Conservation (phyloP, 768 basidiomycete genomes). For the Russula earlei region DNA sequence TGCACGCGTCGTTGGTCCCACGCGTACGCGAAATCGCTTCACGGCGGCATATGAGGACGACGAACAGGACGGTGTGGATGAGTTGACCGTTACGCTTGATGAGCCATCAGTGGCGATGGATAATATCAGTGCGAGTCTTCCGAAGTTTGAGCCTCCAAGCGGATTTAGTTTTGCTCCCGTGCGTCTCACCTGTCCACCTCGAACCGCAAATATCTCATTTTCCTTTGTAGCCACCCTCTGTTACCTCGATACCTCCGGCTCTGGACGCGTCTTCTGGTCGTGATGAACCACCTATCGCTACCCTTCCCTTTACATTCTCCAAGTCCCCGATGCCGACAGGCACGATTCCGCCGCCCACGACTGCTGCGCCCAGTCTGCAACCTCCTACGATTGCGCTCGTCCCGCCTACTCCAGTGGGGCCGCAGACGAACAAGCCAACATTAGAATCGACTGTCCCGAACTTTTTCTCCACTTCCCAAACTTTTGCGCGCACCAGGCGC, state of each 20-base stretch:
- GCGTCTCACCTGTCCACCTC: conserved; percentile 22
- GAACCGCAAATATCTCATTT: not conserved
- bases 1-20: conserved; percentile 30
- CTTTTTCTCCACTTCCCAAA: conserved; percentile 51
- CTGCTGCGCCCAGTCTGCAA: not conserved
- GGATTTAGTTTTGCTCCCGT: conserved; percentile 64
- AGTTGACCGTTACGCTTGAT: conserved; percentile 27
- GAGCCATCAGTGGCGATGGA: conserved; percentile 35
- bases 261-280: conserved; percentile 57
- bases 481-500: conserved; percentile 27
- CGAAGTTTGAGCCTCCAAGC: conserved; percentile 49
- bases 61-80: conserved; percentile 28
- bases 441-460: conserved; percentile 38
- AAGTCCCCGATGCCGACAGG: conserved; percentile 19
- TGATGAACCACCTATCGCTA: conserved; percentile 20
- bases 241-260: conserved; percentile 5
- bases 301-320: conserved; percentile 19
- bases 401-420: conserved; percentile 24
- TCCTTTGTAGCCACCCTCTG: conserved; percentile 13
- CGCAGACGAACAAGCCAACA: conserved; percentile 5
- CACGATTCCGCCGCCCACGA: conserved; percentile 21
- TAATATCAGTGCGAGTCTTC: conserved; percentile 31
- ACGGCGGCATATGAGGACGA: conserved; percentile 56
- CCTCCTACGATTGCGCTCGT: conserved; percentile 25
- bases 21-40: conserved; percentile 44